Evolutionary conservation across 2,329 filamentous ascomycete species (phyloP).

Genomic region (Penicillium sp.): DNA sequence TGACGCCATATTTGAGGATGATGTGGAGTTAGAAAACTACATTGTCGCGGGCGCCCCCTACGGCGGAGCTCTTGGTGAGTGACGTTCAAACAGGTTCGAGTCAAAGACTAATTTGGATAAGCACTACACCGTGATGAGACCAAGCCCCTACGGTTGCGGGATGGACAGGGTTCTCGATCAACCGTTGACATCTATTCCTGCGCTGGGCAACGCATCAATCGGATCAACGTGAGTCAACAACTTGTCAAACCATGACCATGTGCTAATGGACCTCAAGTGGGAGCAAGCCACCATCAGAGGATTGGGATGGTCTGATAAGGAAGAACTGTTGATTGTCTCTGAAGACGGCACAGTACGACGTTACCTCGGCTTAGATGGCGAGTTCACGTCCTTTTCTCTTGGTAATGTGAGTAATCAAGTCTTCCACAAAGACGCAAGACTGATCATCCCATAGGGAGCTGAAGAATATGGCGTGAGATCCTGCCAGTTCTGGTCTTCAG

Average conservation of each 20-base stretch:
- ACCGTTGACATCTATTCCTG: constrained; percentile 94
- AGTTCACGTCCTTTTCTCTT: constrained; percentile 92
- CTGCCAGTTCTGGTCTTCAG: constrained; percentile 89
- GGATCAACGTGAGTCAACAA: constrained; percentile 60
- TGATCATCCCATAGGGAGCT: constrained; percentile 58
- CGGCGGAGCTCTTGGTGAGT: constrained; percentile 85
- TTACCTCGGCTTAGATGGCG: constrained; percentile 87
- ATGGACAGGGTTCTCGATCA: constrained; percentile 70
- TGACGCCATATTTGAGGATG: constrained; percentile 87
- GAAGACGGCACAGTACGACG: constrained; percentile 88
- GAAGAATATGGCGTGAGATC: constrained; percentile 84
- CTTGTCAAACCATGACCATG: not conserved
- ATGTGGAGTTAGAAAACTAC: constrained; percentile 94
- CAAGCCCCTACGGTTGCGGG: constrained; percentile 78
- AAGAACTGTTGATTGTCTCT: constrained; percentile 84
- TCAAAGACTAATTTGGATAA: not conserved
- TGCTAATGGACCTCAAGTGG: constrained; percentile 59
- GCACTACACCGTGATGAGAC: constrained; percentile 87
- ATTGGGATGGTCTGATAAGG: constrained; percentile 94
- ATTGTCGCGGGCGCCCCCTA: constrained; percentile 89
- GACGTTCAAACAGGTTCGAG: not conserved
- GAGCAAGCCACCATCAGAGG: constrained; percentile 85
- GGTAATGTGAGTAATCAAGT: constrained; percentile 63
- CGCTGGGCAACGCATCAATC: constrained; percentile 82
- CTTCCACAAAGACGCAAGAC: not conserved